A percentile compares a stretch with the other conserved stretches of the same genome.
phyloP scores from a whole-genome alignment of 257 asterid genomes.

The Jacaranda copaia region DNA sequence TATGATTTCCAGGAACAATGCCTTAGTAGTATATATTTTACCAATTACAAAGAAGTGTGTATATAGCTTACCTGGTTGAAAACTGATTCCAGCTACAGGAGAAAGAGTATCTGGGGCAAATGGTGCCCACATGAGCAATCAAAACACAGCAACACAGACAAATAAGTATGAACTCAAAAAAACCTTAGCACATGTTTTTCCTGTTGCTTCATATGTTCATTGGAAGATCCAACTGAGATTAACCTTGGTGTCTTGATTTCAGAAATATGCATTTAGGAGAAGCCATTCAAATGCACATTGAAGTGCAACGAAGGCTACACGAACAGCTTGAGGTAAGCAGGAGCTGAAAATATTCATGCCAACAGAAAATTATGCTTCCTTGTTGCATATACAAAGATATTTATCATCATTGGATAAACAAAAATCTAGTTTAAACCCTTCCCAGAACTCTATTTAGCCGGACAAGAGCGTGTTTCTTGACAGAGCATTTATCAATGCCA shows the following conservation, averaged over 20 bases:
- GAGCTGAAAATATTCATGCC: too few species aligned
- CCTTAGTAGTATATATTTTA: neutral
- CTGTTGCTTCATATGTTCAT: neutral
- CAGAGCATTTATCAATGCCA: too few species aligned
- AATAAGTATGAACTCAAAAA: slow-evolving; percentile 53
- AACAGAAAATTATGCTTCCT: too few species aligned
- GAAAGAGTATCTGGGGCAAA: slow-evolving; percentile 60
- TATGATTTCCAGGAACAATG: slow-evolving; percentile 9
- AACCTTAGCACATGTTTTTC: neutral
- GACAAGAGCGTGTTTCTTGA: too few species aligned
- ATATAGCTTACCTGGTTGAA: slow-evolving; percentile 17
- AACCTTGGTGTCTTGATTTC: slow-evolving; percentile 36
- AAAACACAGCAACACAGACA: slow-evolving; percentile 49
- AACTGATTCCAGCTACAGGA: slow-evolving; percentile 56
- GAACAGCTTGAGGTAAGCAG: slow-evolving; percentile 84
- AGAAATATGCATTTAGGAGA: slow-evolving; percentile 73
- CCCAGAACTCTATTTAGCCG: too few species aligned
- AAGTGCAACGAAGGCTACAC: slow-evolving; percentile 74
- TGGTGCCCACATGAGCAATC: slow-evolving; percentile 51
- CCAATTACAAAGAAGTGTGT: neutral
- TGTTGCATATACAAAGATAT: too few species aligned
- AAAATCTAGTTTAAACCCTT: too few species aligned
- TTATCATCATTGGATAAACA: too few species aligned
- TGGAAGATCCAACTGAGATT: slow-evolving; percentile 3
- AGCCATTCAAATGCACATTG: slow-evolving; percentile 83